phyloP scores from a whole-genome alignment of 768 basidiomycete species.

The Lactarius evosmus region DNA sequence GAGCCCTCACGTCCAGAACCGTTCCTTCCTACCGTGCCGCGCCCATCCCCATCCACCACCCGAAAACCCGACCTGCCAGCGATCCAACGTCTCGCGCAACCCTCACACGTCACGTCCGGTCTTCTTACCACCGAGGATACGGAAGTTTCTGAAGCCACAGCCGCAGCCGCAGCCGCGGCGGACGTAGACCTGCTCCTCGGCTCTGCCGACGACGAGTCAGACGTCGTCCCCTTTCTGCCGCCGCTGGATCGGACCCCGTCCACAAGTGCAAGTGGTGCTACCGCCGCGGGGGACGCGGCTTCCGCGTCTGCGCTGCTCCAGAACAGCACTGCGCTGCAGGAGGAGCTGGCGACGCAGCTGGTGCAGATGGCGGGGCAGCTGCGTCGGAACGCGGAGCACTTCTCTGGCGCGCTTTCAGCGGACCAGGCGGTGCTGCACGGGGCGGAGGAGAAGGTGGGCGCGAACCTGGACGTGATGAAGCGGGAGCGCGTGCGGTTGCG shows the following conservation, averaged over 20 bases:
- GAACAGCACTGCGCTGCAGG: conserved; percentile 60
- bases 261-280: conserved; percentile 24
- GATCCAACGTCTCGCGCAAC: conserved; percentile 13
- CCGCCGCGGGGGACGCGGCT: conserved; percentile 28
- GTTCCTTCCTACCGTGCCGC: conserved; percentile 53
- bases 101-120: conserved; percentile 29
- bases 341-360: conserved; percentile 71
- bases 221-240: conserved; percentile 35
- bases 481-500: conserved; percentile 54
- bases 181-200: conserved; percentile 18
- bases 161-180: background rate
- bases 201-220: conserved; percentile 18
- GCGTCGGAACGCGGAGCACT: conserved; percentile 77
- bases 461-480: conserved; percentile 66
- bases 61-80: conserved; percentile 9
- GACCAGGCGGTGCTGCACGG: conserved; percentile 70
- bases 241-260: conserved; percentile 29
- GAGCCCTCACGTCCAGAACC: conserved; percentile 41
- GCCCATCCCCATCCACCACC: conserved; percentile 36
- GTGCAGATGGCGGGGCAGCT: conserved; percentile 86
- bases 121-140: background rate
- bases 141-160: background rate
- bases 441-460: conserved; percentile 69
- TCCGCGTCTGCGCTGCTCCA: conserved; percentile 43
- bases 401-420: conserved; percentile 65